These are phyloP conservation scores for Entonaema liquescens DNA, from an alignment of 495 filamentous ascomycete genomes.

Conservation along the genomic window DNA sequence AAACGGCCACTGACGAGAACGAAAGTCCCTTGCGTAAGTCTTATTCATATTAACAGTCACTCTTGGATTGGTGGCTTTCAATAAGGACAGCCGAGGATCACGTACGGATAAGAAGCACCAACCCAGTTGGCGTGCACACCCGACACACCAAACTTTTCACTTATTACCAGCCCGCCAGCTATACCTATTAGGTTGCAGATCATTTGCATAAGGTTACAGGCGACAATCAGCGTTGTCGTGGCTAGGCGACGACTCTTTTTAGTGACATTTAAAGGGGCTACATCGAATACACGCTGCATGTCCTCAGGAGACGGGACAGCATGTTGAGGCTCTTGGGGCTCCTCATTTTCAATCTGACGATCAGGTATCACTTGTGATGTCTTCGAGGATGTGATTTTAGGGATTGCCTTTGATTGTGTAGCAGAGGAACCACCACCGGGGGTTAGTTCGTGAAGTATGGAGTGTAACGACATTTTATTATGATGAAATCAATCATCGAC, in stretches of 20 bases:
- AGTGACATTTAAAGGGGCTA: constrained; percentile 28
- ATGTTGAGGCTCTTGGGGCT: not conserved
- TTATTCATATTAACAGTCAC: not conserved
- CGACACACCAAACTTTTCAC: constrained; percentile 34
- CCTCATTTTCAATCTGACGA: not conserved
- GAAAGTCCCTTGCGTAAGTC: not conserved
- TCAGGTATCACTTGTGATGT: not conserved
- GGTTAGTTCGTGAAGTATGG: not conserved
- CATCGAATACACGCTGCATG: constrained; percentile 32
- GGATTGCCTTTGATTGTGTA: not conserved
- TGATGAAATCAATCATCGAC: not conserved
- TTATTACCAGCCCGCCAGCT: constrained; percentile 40
- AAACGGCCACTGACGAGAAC: not conserved
- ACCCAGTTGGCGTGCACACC: constrained; percentile 43
- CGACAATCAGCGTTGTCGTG: constrained; percentile 38
- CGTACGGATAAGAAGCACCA: constrained; percentile 46
- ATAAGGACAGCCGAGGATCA: not conserved
- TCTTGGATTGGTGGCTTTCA: not conserved
- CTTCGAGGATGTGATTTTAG: not conserved
- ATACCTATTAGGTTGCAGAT: constrained; percentile 45
- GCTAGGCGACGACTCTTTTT: constrained; percentile 23
- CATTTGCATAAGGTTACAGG: constrained; percentile 45
- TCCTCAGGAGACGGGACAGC: constrained; percentile 9
- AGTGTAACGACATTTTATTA: not conserved
- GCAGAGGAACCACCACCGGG: not conserved